Conservation (phyloP, 352 stramenopile species). For the Pythium oligandrum region DNA sequence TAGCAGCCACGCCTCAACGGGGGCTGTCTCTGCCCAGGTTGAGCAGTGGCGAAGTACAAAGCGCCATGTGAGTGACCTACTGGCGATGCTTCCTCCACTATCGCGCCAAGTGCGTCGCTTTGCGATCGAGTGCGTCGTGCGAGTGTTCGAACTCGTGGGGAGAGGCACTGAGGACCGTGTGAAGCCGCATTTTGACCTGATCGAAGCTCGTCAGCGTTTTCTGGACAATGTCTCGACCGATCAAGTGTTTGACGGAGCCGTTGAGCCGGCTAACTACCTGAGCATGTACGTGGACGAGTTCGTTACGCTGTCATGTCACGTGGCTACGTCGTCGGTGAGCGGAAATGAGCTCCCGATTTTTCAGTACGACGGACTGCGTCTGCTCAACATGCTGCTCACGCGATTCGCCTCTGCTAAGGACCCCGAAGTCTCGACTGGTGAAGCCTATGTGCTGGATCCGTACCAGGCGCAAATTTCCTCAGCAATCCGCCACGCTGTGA, state of each 20-base stretch:
- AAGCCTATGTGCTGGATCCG: conserved; percentile 64
- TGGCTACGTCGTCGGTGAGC: conserved; percentile 62
- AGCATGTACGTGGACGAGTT: conserved; percentile 89
- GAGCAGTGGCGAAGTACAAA: conserved; percentile 76
- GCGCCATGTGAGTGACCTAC: conserved; percentile 46
- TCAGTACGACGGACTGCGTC: conserved; percentile 58
- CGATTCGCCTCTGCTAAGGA: conserved; percentile 54
- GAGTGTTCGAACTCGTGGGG: conserved; percentile 61
- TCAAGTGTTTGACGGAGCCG: background rate
- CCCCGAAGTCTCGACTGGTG: conserved; percentile 52
- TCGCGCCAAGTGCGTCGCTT: conserved; percentile 77
- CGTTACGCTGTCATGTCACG: conserved; percentile 77
- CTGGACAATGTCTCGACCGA: conserved; percentile 22
- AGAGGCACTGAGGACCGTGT: conserved; percentile 17
- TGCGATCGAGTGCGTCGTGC: conserved; percentile 71
- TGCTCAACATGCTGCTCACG: conserved; percentile 63
- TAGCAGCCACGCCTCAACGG: conserved; percentile 19
- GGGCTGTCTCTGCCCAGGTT: conserved; percentile 38
- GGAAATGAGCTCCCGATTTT: conserved; percentile 75
- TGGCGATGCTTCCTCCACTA: conserved; percentile 57
- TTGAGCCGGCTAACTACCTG: conserved; percentile 48
- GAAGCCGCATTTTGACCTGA: conserved; percentile 67
- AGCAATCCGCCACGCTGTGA: conserved; percentile 69
- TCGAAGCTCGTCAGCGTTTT: conserved; percentile 39
- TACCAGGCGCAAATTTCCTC: conserved; percentile 83